Evolutionary conservation across 768 basidiomycete genomes (phyloP), one percentile per base, ranked within the genome.

Genomic region (Multifurca ochricompacta): DNA sequence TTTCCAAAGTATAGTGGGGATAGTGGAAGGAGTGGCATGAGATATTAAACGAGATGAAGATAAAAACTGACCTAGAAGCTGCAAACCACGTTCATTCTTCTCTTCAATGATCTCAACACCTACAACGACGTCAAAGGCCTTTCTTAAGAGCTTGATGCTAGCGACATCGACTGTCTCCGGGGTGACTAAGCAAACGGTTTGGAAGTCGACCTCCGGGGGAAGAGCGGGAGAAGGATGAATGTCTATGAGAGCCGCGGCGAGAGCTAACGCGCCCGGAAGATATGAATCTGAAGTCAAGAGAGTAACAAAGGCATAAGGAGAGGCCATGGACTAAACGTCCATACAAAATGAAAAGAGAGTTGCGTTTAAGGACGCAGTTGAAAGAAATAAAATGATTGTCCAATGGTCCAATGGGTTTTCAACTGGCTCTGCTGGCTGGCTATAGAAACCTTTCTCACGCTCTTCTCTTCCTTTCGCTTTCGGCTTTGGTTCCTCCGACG

Each of bases 231-330:
- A 69, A 16, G 79, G 75, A 64, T 94, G 92, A 37, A 91, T 66
- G 56, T 93, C 88, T 51, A 79, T 80, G 61, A 99, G 78, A 14
- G 95, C 88, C 50, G 87, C 88, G 30, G 81, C 87, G 64, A 92
- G 76, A 55, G 87, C 80, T 62, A 98, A 83, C 31, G 88, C 93
- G 50, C 96, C 96, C 31, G 91, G 91, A 48, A 98, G 83, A 73
- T 99, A 99, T 25, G 77, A 75, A 67, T 94, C 87, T 30, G 92
- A 91, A 52, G 95, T 92, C 64, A 98, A 72, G 61, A 99, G 86
- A 37, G 95, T 91, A 62, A 87, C 91, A 69, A 96, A 90, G 63
- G 90, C 91, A 77, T 79, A 84, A 68, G 73, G 74, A 73, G 64
- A 53, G 70, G 81, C 75, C 85, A 86, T 87, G 65, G 62, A 68